Percentiles rank a stretch among this genome's conserved stretches.
Conservation (phyloP, 257 asterid species). For the Ehretia macrophylla region DNA sequence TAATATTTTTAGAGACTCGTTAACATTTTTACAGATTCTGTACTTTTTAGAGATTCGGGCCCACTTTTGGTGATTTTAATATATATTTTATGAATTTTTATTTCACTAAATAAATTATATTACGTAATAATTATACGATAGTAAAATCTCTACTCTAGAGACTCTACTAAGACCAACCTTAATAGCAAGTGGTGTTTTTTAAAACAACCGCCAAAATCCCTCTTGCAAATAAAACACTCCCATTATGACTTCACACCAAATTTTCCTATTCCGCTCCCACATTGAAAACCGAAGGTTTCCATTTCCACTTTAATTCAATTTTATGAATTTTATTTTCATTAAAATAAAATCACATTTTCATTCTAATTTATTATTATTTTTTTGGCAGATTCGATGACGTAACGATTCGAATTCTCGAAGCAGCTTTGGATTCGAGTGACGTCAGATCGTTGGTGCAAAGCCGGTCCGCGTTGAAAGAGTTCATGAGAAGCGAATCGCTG, state of each 20-base stretch:
- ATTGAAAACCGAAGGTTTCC: conserved; percentile 53
- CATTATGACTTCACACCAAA: conserved; percentile 49
- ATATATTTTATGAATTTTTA: too few relatives aligned
- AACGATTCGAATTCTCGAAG: conserved; percentile 57
- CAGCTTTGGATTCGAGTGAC: conserved; percentile 46
- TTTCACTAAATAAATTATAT: too few relatives aligned
- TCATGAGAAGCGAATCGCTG: conserved; percentile 63
- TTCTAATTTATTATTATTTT: background rate
- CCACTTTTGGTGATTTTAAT: too few relatives aligned
- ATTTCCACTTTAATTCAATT: background rate
- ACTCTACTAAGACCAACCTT: too few relatives aligned
- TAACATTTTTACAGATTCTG: too few relatives aligned
- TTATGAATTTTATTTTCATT: too few relatives aligned
- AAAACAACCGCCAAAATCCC: conserved; percentile 11
- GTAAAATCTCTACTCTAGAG: too few relatives aligned
- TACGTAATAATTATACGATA: too few relatives aligned
- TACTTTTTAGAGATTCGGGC: too few relatives aligned
- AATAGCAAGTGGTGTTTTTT: background rate
- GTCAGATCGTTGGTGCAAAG: conserved; percentile 39
- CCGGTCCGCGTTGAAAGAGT: conserved; percentile 42
- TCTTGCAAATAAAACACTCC: background rate
- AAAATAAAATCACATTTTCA: background rate
- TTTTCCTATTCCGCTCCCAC: conserved; percentile 53
- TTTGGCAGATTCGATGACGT: conserved; percentile 53
- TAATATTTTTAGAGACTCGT: too few relatives aligned